phyloP scores from a whole-genome alignment of 2,329 filamentous ascomycete species.

The Esteya vermicola region DNA sequence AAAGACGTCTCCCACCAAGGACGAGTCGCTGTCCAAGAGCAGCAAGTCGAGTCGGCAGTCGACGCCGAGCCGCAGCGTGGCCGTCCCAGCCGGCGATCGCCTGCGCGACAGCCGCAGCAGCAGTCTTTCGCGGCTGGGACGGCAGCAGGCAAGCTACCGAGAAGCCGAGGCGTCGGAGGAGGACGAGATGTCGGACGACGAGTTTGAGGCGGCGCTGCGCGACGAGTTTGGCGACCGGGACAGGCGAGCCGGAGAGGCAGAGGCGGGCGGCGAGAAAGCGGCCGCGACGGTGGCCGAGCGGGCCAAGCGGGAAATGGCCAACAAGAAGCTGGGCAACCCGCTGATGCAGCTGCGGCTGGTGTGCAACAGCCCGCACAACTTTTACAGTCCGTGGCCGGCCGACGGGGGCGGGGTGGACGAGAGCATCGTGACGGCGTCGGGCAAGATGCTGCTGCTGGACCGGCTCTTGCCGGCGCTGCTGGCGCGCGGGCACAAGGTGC shows the following conservation, averaged over 20 bases:
- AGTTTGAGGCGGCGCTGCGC: slow-evolving; percentile 69
- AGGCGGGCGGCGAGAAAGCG: not conserved
- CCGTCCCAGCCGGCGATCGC: no score
- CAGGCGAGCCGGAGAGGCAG: slow-evolving; percentile 18
- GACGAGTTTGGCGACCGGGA: no score
- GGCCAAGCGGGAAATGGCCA: slow-evolving; percentile 75
- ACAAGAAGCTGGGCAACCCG: slow-evolving; percentile 87
- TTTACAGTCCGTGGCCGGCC: slow-evolving; percentile 73
- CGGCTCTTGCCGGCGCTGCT: slow-evolving; percentile 68
- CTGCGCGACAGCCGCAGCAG: slow-evolving; percentile 16
- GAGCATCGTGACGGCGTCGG: slow-evolving; percentile 70
- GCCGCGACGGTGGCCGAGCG: slow-evolving; percentile 31
- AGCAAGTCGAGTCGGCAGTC: slow-evolving; percentile 60
- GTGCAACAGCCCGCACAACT: slow-evolving; percentile 91
- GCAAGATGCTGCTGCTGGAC: slow-evolving; percentile 92
- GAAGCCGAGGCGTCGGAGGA: slow-evolving; percentile 46
- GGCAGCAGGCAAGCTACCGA: slow-evolving; percentile 28
- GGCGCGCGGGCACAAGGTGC: slow-evolving; percentile 64
- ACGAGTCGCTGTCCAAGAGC: slow-evolving; percentile 45
- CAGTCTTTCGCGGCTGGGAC: slow-evolving; percentile 32
- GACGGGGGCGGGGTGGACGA: slow-evolving; percentile 50
- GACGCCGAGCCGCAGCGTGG: slow-evolving; percentile 45
- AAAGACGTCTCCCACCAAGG: slow-evolving; percentile 18
- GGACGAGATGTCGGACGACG: slow-evolving; percentile 59
- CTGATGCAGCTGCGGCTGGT: slow-evolving; percentile 83